phyloP scores from a whole-genome alignment of 2,329 filamentous ascomycete species.

The Cadophora sp. region DNA sequence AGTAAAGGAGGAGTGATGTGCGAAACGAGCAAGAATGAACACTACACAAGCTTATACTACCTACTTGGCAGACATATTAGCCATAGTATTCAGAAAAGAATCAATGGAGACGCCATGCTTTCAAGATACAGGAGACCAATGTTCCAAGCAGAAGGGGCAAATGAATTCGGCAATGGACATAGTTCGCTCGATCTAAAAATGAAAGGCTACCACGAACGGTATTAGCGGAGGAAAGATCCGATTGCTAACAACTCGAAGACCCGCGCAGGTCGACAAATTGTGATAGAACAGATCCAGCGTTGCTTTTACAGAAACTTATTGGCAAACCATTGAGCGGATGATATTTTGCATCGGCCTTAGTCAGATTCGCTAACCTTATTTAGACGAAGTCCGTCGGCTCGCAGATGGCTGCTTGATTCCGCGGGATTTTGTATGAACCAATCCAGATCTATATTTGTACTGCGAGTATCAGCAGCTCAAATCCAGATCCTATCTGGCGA shows the following conservation, averaged over 20 bases:
- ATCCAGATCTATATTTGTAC: too few species aligned
- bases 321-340: not conserved
- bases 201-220: too few species aligned
- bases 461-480: too few species aligned
- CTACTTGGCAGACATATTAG: too few species aligned
- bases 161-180: too few species aligned
- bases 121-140: too few species aligned
- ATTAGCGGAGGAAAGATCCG: not conserved
- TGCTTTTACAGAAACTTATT: not conserved
- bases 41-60: not conserved
- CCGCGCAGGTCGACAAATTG: not conserved
- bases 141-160: too few species aligned
- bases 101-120: too few species aligned
- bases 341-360: too few species aligned
- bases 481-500: not conserved
- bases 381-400: not conserved
- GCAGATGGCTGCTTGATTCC: not conserved
- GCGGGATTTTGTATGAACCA: not conserved
- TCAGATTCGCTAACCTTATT: not conserved
- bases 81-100: too few species aligned
- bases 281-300: not conserved
- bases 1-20: not conserved
- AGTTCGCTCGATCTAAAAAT: too few species aligned
- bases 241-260: not conserved
- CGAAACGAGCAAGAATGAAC: not conserved